Evolutionary conservation across 2,329 filamentous ascomycete genomes (phyloP).

Genomic region (Diaporthe batatas): DNA sequence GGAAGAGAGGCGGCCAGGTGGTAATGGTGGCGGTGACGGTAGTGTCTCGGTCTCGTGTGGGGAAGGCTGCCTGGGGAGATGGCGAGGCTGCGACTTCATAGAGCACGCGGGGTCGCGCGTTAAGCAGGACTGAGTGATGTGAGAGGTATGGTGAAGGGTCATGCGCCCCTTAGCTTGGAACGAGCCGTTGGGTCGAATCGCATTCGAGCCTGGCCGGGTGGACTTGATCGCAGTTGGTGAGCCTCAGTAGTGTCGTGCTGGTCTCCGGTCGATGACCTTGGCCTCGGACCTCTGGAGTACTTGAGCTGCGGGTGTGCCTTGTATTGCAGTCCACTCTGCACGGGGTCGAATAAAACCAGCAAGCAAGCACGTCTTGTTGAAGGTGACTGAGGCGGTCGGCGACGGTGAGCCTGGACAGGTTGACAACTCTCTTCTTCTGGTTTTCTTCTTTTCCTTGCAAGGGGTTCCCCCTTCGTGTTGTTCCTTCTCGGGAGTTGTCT

Average conservation of each 20-base stretch:
- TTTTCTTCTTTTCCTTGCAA: neutral
- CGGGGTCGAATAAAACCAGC: neutral
- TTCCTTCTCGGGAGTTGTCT: neutral
- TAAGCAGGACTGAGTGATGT: neutral
- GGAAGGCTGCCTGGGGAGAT: slow-evolving; percentile 37
- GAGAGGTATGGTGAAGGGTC: neutral
- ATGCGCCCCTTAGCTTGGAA: slow-evolving; percentile 22
- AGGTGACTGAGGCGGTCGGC: neutral
- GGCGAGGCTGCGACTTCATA: slow-evolving; percentile 38
- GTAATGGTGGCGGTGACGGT: slow-evolving; percentile 26
- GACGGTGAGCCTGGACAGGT: neutral
- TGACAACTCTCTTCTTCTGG: neutral
- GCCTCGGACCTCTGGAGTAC: neutral
- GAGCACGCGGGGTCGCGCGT: slow-evolving; percentile 29
- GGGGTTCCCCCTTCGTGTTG: neutral
- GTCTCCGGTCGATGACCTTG: neutral
- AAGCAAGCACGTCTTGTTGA: slow-evolving; percentile 1
- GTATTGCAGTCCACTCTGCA: slow-evolving; percentile 10
- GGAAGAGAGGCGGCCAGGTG: slow-evolving; percentile 32
- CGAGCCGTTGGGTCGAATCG: slow-evolving; percentile 16
- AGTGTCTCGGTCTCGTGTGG: slow-evolving; percentile 38
- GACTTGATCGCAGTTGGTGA: slow-evolving; percentile 11
- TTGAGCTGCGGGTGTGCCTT: slow-evolving; percentile 16
- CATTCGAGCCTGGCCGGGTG: slow-evolving; percentile 12
- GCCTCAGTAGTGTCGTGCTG: slow-evolving; percentile 2